Conservation (phyloP, 495 filamentous ascomycete genomes). For the Poronia punctata region DNA sequence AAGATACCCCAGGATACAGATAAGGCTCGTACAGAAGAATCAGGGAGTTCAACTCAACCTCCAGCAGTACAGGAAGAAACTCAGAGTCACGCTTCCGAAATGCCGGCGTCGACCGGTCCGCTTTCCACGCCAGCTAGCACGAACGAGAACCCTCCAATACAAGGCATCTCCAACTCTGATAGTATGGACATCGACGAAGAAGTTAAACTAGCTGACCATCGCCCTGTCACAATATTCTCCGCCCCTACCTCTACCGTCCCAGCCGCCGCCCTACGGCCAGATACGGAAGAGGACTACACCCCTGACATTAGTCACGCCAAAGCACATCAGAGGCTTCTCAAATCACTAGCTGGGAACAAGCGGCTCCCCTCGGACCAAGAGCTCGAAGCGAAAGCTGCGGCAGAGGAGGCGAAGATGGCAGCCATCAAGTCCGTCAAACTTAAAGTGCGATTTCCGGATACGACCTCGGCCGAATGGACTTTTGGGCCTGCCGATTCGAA, state of each 20-base stretch:
- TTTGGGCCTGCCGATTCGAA: conserved; percentile 59
- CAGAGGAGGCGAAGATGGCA: conserved; percentile 53
- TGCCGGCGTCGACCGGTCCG: not conserved
- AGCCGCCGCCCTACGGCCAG: conserved; percentile 57
- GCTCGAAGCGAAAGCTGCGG: conserved; percentile 49
- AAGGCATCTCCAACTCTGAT: conserved; percentile 7
- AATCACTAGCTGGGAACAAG: conserved; percentile 54
- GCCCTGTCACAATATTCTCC: conserved; percentile 62
- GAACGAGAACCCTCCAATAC: conserved; percentile 10
- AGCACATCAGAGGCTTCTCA: conserved; percentile 67
- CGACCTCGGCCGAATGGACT: conserved; percentile 58
- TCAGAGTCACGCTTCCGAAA: conserved; percentile 7
- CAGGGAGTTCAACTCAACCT: conserved; percentile 7
- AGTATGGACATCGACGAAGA: conserved; percentile 23
- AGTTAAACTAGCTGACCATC: conserved; percentile 19
- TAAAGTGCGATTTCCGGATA: conserved; percentile 82
- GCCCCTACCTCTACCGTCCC: conserved; percentile 67
- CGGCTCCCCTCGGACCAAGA: conserved; percentile 65
- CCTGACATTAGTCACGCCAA: conserved; percentile 83
- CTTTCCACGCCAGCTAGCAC: not conserved
- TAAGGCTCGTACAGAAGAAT: conserved; percentile 1
- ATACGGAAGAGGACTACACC: conserved; percentile 68
- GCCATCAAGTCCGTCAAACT: conserved; percentile 62
- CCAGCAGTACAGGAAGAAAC: conserved; percentile 8
- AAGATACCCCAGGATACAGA: conserved; percentile 7